Base-by-base conservation (phyloP, 345 rosid species). In the Eucalyptus dawsonii region DNA sequence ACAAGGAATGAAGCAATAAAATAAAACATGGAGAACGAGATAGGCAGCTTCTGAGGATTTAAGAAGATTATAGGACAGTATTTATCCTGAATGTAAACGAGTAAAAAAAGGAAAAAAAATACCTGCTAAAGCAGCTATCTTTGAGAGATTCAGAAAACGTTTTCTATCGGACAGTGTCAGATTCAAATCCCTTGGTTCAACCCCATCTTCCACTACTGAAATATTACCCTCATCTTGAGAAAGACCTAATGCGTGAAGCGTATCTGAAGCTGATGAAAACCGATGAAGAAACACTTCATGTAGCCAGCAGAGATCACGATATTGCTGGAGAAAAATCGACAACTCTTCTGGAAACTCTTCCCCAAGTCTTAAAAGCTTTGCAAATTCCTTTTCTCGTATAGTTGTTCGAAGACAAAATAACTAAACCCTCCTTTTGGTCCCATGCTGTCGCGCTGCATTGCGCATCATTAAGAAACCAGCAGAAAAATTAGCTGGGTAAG, bases 371-470 rank as follows among this genome's bases (percentile, higher is more conserved):
- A 97, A 91, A 91, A 98, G 95, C 95, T 93, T 94, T 42, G 99
- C 94, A 83, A 94, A 95, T 87, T 96, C 97, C 91, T 92, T 95
- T 90, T 95, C 88, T 90, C 90, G 83, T 93, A 93, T 62, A 98
- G 90, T 91, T 96, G 97, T 88, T 95, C 91, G 91, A 97, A 97
- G 88, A 97, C 99, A 91, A 93, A 98, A 92, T 95, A 95, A 91
- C 97, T 94, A 94, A 98, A 98, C 87, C 99, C 99, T 92, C 97
- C 95, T 88, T 92, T 96, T 80, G 98, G 99, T 86, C 98, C 99
- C 95, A 95, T 90, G 93, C 98, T 94, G 86, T 98, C 99, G 60
- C 90, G 95, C 99, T 98, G 96, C 93, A 92, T 62, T 69, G 69
- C 7, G 3, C 56, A 69, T 88, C 53, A 88, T 34, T 45, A 87